Evolutionary conservation across 768 basidiomycete species (phyloP).

Genomic region (Hygrocybe punicea): DNA sequence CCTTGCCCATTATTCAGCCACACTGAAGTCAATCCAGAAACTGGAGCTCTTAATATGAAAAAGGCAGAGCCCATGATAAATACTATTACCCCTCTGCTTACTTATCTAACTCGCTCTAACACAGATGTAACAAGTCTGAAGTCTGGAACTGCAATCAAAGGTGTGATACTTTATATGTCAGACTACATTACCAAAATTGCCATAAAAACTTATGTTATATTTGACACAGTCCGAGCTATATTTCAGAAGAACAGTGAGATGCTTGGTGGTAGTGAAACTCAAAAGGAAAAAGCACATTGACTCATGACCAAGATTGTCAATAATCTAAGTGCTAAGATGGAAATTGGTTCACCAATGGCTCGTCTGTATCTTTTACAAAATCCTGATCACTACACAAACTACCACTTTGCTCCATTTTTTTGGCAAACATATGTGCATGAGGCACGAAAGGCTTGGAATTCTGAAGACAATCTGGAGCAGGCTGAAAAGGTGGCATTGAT

Average conservation of each 20-base stretch:
- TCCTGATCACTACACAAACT: conserved; percentile 40
- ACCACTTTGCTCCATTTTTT: conserved; percentile 31
- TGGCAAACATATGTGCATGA: conserved; percentile 34
- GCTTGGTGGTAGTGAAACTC: conserved; percentile 9
- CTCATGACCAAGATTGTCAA: no score
- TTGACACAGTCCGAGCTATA: conserved; percentile 28
- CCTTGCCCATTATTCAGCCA: conserved; percentile 21
- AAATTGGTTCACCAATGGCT: not conserved
- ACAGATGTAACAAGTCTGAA: conserved; percentile 29
- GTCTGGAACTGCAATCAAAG: conserved; percentile 41
- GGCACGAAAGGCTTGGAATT: conserved; percentile 15
- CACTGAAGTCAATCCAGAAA: conserved; percentile 24
- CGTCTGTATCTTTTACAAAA: conserved; percentile 29
- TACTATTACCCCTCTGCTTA: not conserved
- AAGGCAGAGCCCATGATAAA: conserved; percentile 25
- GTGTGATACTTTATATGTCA: conserved; percentile 12
- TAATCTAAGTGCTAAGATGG: no score
- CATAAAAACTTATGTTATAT: conserved; percentile 39
- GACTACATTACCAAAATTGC: conserved; percentile 31
- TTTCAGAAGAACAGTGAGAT: conserved; percentile 26
- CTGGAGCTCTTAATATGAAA: conserved; percentile 30
- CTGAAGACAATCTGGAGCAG: conserved; percentile 4
- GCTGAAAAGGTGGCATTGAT: conserved; percentile 22
- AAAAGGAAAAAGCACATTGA: no score
- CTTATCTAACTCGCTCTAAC: no score